These are phyloP conservation scores for Taphrina deformans DNA, from an alignment of 1,139 yeast genomes.

Conservation along the genomic window DNA sequence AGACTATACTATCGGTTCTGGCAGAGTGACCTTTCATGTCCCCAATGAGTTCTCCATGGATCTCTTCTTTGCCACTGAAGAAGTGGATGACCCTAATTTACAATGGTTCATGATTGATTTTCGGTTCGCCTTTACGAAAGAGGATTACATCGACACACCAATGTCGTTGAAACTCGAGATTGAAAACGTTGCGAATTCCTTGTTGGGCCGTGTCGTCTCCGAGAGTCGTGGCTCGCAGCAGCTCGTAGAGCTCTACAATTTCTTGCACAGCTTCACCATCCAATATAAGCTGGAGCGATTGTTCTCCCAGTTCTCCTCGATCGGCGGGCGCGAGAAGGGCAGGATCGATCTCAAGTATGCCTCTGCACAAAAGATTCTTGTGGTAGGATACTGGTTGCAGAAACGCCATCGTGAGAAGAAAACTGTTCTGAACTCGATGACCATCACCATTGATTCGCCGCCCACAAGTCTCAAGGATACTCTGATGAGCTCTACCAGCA, in stretches of 20 bases:
- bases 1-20: slow-evolving; percentile 67
- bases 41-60: slow-evolving; percentile 69
- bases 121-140: slow-evolving; percentile 44
- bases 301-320: slow-evolving; percentile 19
- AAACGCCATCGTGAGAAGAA: slow-evolving; percentile 11
- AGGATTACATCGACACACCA: slow-evolving; percentile 15
- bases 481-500: neutral
- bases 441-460: slow-evolving; percentile 15
- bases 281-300: slow-evolving; percentile 33
- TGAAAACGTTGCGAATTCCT: slow-evolving; percentile 36
- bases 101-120: slow-evolving; percentile 77
- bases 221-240: slow-evolving; percentile 43
- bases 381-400: slow-evolving; percentile 25
- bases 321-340: slow-evolving; percentile 18
- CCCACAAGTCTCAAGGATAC: neutral
- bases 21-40: slow-evolving; percentile 68
- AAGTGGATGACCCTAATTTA: slow-evolving; percentile 59
- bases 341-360: slow-evolving; percentile 28
- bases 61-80: slow-evolving; percentile 55
- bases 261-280: slow-evolving; percentile 51
- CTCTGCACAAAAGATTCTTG: slow-evolving; percentile 19
- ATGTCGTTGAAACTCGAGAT: slow-evolving; percentile 40
- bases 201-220: neutral
- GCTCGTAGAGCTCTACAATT: slow-evolving; percentile 61
- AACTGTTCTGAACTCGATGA: slow-evolving; percentile 20